Evolutionary conservation across 73 alveolate genomes (phyloP).

Genomic region (Paramecium octaurelia): DNA sequence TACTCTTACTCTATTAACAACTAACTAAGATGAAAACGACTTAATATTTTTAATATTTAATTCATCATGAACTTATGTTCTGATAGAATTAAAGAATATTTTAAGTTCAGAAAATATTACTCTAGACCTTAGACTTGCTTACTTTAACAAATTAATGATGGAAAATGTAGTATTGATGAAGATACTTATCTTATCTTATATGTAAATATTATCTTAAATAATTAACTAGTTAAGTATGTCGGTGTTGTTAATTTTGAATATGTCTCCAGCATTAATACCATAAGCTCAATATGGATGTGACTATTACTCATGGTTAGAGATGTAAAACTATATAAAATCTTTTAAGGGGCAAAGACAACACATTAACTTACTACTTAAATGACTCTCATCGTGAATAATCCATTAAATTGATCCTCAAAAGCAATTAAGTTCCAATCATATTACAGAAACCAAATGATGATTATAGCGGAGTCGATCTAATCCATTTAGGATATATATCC

Average conservation of each 20-base stretch:
- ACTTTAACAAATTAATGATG: neutral
- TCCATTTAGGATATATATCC: neutral
- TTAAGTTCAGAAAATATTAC: neutral
- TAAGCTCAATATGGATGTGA: neutral
- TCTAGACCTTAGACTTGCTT: neutral
- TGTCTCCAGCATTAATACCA: neutral
- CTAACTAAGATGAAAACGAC: neutral
- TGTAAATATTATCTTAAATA: neutral
- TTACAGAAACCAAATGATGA: neutral
- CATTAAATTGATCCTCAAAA: neutral
- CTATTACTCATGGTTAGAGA: neutral
- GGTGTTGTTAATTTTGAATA: neutral
- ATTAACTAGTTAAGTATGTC: neutral
- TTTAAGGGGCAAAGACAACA: neutral
- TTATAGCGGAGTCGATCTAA: neutral
- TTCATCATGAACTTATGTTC: neutral
- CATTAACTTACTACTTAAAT: neutral
- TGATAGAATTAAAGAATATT: neutral
- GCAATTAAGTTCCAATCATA: neutral
- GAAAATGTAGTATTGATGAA: neutral
- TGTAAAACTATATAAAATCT: neutral
- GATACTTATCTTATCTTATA: neutral
- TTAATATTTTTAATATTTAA: neutral
- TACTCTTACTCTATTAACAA: neutral
- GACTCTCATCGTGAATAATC: neutral